These are phyloP conservation scores for Coemansia sp. DNA, from an alignment of 192 early-diverging fungal species.

Conservation along the genomic window DNA sequence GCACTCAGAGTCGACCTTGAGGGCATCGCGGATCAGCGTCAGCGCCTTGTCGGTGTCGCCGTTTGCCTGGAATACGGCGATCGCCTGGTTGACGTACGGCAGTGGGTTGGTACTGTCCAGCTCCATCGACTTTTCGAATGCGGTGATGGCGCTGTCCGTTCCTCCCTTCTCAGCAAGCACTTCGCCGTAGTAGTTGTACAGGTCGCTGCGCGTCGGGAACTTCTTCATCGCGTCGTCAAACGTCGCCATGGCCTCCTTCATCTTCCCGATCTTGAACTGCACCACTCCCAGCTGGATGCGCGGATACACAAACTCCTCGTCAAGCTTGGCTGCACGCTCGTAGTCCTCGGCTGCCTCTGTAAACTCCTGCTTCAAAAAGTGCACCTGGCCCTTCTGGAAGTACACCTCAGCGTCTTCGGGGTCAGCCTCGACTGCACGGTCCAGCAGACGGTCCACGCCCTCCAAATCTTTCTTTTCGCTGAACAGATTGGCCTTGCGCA, in stretches of 20 bases:
- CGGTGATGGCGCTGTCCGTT: conserved; percentile 76
- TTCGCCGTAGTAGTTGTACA: conserved; percentile 98
- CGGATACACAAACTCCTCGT: conserved; percentile 80
- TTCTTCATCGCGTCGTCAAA: conserved; percentile 79
- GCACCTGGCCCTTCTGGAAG: conserved; percentile 72
- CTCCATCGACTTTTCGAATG: conserved; percentile 87
- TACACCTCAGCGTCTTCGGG: conserved; percentile 83
- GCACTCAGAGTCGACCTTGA: conserved; percentile 91
- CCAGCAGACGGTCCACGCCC: conserved; percentile 29
- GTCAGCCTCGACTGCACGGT: conserved; percentile 57
- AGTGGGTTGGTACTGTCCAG: conserved; percentile 82
- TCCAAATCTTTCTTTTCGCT: conserved; percentile 76
- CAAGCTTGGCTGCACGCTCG: conserved; percentile 72
- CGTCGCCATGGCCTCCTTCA: conserved; percentile 68
- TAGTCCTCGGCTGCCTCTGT: conserved; percentile 83
- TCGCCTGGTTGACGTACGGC: conserved; percentile 97
- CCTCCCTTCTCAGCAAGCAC: conserved; percentile 83
- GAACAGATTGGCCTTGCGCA: conserved; percentile 88
- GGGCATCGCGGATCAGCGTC: conserved; percentile 72
- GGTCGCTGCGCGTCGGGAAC: conserved; percentile 81
- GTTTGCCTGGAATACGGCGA: conserved; percentile 75
- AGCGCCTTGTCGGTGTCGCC: conserved; percentile 74
- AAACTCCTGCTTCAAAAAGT: conserved; percentile 82
- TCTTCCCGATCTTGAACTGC: conserved; percentile 86
- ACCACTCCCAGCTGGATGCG: conserved; percentile 94